phyloP scores from a whole-genome alignment of 257 asterid species.

The Capsicum chinense region DNA sequence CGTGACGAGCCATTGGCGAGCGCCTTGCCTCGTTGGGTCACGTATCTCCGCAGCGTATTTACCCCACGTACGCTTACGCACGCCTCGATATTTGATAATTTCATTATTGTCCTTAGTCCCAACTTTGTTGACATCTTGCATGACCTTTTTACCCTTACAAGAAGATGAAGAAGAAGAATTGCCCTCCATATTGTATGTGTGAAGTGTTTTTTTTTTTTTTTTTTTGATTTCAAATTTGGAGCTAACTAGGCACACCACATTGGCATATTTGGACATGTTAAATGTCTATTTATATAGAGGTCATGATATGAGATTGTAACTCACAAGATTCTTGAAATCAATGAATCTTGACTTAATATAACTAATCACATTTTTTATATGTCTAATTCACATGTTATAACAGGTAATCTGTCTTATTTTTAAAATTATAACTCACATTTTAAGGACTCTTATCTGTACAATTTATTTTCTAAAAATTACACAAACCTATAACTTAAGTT shows the following conservation, averaged over 20 bases:
- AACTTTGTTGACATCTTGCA: slow-evolving; percentile 23
- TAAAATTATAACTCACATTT: no score
- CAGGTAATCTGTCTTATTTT: no score
- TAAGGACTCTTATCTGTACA: no score
- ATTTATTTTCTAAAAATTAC: no score
- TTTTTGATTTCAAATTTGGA: not conserved
- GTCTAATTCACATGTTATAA: no score
- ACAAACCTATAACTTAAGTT: no score
- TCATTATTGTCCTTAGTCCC: slow-evolving; percentile 22
- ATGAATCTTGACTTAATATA: not conserved
- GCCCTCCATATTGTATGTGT: slow-evolving; percentile 27
- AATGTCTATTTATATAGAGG: slow-evolving; percentile 12
- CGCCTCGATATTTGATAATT: slow-evolving; percentile 30
- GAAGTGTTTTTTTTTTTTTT: no score
- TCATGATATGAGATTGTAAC: not conserved
- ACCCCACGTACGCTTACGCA: slow-evolving; percentile 30
- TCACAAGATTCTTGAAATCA: not conserved
- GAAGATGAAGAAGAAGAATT: slow-evolving; percentile 27
- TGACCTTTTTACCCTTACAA: slow-evolving; percentile 9
- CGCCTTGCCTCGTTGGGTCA: slow-evolving; percentile 33
- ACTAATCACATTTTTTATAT: no score
- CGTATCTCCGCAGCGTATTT: slow-evolving; percentile 37
- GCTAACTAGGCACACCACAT: not conserved
- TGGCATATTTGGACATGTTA: not conserved
- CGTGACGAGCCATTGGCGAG: slow-evolving; percentile 34